These are phyloP conservation scores for Xylaria sp. DNA, from an alignment of 2,329 filamentous ascomycete species.

Conservation along the genomic window DNA sequence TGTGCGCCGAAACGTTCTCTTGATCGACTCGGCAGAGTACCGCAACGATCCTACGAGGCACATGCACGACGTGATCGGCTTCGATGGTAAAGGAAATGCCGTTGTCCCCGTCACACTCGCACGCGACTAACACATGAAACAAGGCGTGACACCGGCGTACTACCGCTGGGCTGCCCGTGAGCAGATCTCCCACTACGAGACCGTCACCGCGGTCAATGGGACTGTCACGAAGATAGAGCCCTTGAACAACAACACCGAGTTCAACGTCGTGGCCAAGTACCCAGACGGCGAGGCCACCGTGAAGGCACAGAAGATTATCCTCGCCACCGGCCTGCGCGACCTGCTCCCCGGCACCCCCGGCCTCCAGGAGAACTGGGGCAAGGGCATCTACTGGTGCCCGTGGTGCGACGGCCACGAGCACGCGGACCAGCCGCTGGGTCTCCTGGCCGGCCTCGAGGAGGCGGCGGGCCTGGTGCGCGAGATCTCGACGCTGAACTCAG, in stretches of 20 bases:
- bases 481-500: constrained; percentile 55
- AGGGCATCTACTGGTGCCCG: constrained; percentile 65
- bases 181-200: constrained; percentile 55
- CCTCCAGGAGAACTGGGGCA: constrained; percentile 56
- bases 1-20: constrained; percentile 55
- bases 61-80: constrained; percentile 64
- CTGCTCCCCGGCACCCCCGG: constrained; percentile 59
- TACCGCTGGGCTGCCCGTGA: constrained; percentile 57
- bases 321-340: constrained; percentile 61
- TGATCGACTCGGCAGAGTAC: constrained; percentile 62
- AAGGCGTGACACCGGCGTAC: constrained; percentile 56
- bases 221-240: constrained; percentile 51
- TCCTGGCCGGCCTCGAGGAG: constrained; percentile 51
- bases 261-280: constrained; percentile 44
- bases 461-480: constrained; percentile 52
- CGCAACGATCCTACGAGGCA: constrained; percentile 59
- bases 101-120: background rate
- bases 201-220: constrained; percentile 53
- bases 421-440: constrained; percentile 58
- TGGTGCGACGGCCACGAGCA: constrained; percentile 69
- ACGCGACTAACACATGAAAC: constrained; percentile 5
- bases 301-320: constrained; percentile 56
- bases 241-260: constrained; percentile 46
- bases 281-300: constrained; percentile 37
- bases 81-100: constrained; percentile 52